Percentiles rank a stretch among this genome's conserved stretches.
These are phyloP conservation scores for Colletotrichum karsti DNA, from an alignment of 2,329 filamentous ascomycete genomes.

Conservation along the genomic window DNA sequence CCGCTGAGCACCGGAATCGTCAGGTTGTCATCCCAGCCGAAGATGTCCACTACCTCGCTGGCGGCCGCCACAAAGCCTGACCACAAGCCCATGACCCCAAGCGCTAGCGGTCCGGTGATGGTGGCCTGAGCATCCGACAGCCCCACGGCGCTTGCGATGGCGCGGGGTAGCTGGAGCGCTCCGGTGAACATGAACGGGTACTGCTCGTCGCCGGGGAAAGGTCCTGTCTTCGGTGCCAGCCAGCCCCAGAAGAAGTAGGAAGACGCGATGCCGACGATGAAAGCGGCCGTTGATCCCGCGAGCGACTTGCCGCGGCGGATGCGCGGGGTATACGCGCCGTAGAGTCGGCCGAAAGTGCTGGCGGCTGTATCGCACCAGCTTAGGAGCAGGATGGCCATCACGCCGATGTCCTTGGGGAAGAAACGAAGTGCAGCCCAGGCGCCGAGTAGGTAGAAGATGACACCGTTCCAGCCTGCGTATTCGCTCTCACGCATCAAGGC, in stretches of 20 bases:
- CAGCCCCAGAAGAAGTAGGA: slow-evolving; percentile 90
- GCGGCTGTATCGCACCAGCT: slow-evolving; percentile 99
- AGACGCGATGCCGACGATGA: slow-evolving; percentile 81
- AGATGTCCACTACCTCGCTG: slow-evolving; percentile 91
- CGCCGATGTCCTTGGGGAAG: slow-evolving; percentile 92
- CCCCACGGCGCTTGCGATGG: slow-evolving; percentile 67
- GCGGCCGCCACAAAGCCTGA: slow-evolving; percentile 89
- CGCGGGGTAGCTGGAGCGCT: slow-evolving; percentile 72
- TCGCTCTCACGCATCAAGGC: slow-evolving; percentile 98
- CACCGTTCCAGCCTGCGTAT: slow-evolving; percentile 92
- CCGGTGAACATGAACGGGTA: slow-evolving; percentile 86
- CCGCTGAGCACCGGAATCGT: slow-evolving; percentile 95
- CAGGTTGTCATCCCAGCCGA: slow-evolving; percentile 96
- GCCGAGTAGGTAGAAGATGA: slow-evolving; percentile 95
- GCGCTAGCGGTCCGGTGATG: slow-evolving; percentile 75
- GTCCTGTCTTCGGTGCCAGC: slow-evolving; percentile 74
- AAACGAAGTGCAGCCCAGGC: slow-evolving; percentile 86
- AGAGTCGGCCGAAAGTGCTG: slow-evolving; percentile 90
- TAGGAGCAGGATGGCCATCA: slow-evolving; percentile 88
- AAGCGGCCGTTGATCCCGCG: slow-evolving; percentile 87
- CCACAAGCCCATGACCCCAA: slow-evolving; percentile 83
- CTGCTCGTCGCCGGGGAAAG: slow-evolving; percentile 73
- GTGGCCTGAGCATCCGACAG: slow-evolving; percentile 65
- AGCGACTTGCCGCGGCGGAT: slow-evolving; percentile 90
- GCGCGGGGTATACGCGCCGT: slow-evolving; percentile 87